phyloP scores from a whole-genome alignment of 352 stramenopile species.

The Pythium folliculosum region DNA sequence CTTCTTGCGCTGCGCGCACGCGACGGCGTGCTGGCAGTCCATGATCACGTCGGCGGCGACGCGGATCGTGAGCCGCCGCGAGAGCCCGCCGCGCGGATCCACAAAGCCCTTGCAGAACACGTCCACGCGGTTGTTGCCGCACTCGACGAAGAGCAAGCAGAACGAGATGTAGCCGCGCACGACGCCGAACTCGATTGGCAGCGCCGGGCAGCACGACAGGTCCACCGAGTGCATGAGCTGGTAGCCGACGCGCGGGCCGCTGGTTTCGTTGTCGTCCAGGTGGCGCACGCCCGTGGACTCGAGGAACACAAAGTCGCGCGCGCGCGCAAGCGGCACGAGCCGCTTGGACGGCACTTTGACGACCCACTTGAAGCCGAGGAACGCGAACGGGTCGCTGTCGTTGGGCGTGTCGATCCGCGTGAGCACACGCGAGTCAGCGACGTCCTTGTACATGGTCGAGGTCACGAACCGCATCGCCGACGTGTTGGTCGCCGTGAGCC shows the following conservation, averaged over 20 bases:
- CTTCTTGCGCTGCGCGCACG: slow-evolving; percentile 31
- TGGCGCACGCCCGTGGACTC: slow-evolving; percentile 27
- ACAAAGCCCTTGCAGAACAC: slow-evolving; percentile 45
- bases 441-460: slow-evolving; percentile 29
- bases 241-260: slow-evolving; percentile 25
- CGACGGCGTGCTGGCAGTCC: slow-evolving; percentile 21
- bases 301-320: slow-evolving; percentile 38
- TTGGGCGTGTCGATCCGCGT: slow-evolving; percentile 28
- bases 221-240: slow-evolving; percentile 42
- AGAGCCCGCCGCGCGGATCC: slow-evolving; percentile 32
- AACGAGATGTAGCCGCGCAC: slow-evolving; percentile 40
- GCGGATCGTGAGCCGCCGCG: slow-evolving; percentile 25
- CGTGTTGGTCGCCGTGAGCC: slow-evolving; percentile 28
- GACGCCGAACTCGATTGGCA: slow-evolving; percentile 27
- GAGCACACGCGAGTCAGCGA: slow-evolving; percentile 33
- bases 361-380: slow-evolving; percentile 37
- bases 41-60: slow-evolving; percentile 31
- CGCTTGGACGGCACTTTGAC: slow-evolving; percentile 28
- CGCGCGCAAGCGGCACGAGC: slow-evolving; percentile 28
- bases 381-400: slow-evolving; percentile 29
- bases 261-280: background rate
- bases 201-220: slow-evolving; percentile 21
- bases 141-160: slow-evolving; percentile 38
- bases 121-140: slow-evolving; percentile 19
- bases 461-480: slow-evolving; percentile 30